These are phyloP conservation scores for Phaffia tasmanica DNA, from an alignment of 768 basidiomycete species.

Conservation along the genomic window DNA sequence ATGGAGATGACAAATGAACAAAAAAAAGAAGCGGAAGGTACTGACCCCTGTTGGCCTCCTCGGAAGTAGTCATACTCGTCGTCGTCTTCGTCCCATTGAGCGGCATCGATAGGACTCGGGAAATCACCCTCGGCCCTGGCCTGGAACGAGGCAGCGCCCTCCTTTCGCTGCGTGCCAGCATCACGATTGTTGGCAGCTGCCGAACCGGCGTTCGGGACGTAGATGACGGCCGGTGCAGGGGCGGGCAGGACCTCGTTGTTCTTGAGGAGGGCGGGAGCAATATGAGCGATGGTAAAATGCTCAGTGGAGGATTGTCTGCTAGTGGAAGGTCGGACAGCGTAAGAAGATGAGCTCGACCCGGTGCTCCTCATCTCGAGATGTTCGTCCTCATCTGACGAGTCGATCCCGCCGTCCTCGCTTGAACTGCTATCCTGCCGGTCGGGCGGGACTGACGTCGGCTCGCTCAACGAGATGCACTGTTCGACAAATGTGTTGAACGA, in stretches of 20 bases:
- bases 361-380: slow-evolving; percentile 56
- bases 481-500: slow-evolving; percentile 97
- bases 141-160: slow-evolving; percentile 22
- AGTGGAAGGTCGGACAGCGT: slow-evolving; percentile 33
- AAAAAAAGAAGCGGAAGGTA: slow-evolving; percentile 35
- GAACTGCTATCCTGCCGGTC: slow-evolving; percentile 25
- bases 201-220: slow-evolving; percentile 35
- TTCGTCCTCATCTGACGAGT: slow-evolving; percentile 47
- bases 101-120: slow-evolving; percentile 33
- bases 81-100: slow-evolving; percentile 40
- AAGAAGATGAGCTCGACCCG: slow-evolving; percentile 34
- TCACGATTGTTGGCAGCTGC: slow-evolving; percentile 1
- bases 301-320: slow-evolving; percentile 39
- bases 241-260: slow-evolving; percentile 43
- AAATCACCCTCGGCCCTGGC: slow-evolving; percentile 32
- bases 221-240: slow-evolving; percentile 36
- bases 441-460: slow-evolving; percentile 30
- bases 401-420: slow-evolving; percentile 32
- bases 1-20: slow-evolving; percentile 30
- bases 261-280: slow-evolving; percentile 77
- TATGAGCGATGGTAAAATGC: slow-evolving; percentile 58
- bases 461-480: slow-evolving; percentile 61
- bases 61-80: slow-evolving; percentile 48
- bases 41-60: slow-evolving; percentile 37
- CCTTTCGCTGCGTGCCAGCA: slow-evolving; percentile 18